These are phyloP conservation scores for Tylopilus subfusipes DNA, from an alignment of 768 basidiomycete species.

Conservation along the genomic window DNA sequence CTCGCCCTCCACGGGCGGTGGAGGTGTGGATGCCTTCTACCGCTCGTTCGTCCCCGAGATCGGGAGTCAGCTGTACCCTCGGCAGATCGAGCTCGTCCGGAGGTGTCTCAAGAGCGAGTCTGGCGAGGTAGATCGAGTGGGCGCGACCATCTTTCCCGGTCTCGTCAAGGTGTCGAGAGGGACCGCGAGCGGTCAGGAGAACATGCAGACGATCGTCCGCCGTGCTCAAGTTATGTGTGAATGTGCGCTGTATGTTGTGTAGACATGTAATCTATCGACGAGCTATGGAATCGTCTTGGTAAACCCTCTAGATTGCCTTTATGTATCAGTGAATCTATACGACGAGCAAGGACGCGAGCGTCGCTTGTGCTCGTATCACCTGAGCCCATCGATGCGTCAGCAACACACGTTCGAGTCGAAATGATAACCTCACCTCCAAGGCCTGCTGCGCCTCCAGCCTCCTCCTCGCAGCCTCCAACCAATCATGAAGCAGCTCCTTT, in stretches of 20 bases:
- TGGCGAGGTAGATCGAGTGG: slow-evolving; percentile 71
- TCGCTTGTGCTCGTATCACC: slow-evolving; percentile 84
- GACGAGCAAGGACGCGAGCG: slow-evolving; percentile 74
- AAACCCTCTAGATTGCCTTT: slow-evolving; percentile 23
- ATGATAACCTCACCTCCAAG: slow-evolving; percentile 55
- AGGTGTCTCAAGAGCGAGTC: slow-evolving; percentile 74
- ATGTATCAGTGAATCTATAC: slow-evolving; percentile 42
- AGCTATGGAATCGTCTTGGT: not conserved
- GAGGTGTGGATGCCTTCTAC: slow-evolving; percentile 66
- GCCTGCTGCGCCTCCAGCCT: slow-evolving; percentile 92
- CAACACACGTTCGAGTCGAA: not conserved
- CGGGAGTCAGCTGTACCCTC: slow-evolving; percentile 66
- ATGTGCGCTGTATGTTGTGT: slow-evolving; percentile 53
- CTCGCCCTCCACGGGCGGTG: slow-evolving; percentile 45
- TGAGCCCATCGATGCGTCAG: slow-evolving; percentile 30
- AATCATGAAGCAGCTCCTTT: slow-evolving; percentile 72
- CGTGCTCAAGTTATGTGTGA: slow-evolving; percentile 86
- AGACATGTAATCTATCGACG: not conserved
- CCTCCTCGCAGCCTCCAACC: slow-evolving; percentile 85
- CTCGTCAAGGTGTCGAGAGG: slow-evolving; percentile 72
- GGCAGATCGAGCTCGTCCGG: slow-evolving; percentile 82
- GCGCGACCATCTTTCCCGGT: slow-evolving; percentile 84
- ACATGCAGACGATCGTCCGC: slow-evolving; percentile 69
- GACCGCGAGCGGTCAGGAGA: slow-evolving; percentile 38
- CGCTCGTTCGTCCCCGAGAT: slow-evolving; percentile 84